phyloP scores from a whole-genome alignment of 306 rosid genomes.

The Alnus rubra region DNA sequence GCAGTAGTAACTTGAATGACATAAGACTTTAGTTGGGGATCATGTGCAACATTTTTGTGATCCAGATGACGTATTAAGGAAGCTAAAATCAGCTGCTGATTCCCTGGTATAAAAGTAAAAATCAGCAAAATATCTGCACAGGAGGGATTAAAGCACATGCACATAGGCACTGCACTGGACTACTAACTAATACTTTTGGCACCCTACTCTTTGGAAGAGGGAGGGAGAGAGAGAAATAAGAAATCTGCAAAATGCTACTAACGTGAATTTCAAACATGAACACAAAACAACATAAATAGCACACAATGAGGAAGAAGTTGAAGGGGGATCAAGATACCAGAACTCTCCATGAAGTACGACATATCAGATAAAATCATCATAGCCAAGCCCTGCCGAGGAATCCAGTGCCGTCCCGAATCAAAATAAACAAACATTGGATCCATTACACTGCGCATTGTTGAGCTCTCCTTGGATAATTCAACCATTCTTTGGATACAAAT shows the following conservation, averaged over 20 bases:
- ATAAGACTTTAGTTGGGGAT: slow-evolving; percentile 68
- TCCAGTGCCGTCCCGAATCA: slow-evolving; percentile 80
- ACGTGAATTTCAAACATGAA: background rate
- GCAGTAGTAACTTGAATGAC: slow-evolving; percentile 77
- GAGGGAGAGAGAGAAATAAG: background rate
- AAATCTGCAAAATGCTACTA: background rate
- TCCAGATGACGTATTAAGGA: slow-evolving; percentile 87
- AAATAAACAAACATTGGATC: slow-evolving; percentile 91
- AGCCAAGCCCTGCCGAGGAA: slow-evolving; percentile 73
- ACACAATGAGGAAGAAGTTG: background rate
- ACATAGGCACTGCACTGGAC: background rate
- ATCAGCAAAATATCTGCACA: background rate
- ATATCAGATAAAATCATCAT: slow-evolving; percentile 75
- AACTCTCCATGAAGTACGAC: slow-evolving; percentile 71
- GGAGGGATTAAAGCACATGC: slow-evolving; percentile 1
- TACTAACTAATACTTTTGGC: slow-evolving; percentile 9
- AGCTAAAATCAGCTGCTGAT: slow-evolving; percentile 71
- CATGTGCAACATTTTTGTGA: slow-evolving; percentile 83
- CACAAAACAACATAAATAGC: slow-evolving; percentile 3
- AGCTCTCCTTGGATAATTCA: slow-evolving; percentile 88
- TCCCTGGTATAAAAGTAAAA: slow-evolving; percentile 52
- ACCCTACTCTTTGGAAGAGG: background rate
- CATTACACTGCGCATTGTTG: slow-evolving; percentile 83
- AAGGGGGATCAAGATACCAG: slow-evolving; percentile 44
- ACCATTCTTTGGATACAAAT: slow-evolving; percentile 89